Base-by-base conservation (phyloP, 2,329 filamentous ascomycete species). In the Penicillium frequentans region DNA sequence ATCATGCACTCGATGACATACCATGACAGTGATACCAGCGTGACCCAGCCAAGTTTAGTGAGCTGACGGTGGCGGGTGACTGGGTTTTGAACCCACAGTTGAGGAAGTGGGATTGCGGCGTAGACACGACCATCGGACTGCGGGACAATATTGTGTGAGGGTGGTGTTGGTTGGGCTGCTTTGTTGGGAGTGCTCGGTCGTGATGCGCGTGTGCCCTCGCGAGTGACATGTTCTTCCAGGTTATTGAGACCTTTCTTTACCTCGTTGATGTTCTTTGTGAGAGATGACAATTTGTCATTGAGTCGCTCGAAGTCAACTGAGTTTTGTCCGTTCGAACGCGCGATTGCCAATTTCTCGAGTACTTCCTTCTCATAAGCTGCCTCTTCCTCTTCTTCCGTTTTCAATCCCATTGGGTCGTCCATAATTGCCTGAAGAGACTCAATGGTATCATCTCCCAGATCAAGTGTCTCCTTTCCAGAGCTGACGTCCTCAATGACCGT, bases 1-100 rank as follows among this genome's bases (percentile, higher is more conserved):
- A 82, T 77, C 35, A 75, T 67, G 31, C 73, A 73, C 68, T 84
- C 82, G 42, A 75, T 66, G 29, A 81, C 62, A 64, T 78, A 81
- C 81, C 81, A 86, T 37, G 72, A 62, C 19, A 80, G 65, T 19
- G 78, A 70, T 8, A 75, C 23, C 1, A 81, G 57, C 13, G 77
- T 66, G 27, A 73, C 57, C 69, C 73, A 78, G 35, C 75, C 73
- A 1, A 79, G 61, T 16, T 64, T 68, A 6, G 76, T 79, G 14
- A 68, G 70, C 16, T 68, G 73, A 5, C 69, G 60, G 14, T 70
- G 68, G 26, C 66, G 54, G 26, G 70, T 70, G 9, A 54, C 54
- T 16, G 66, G 63, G 46, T 70, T 58, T 52, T 65, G 67, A 47
- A 63, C 66, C 69, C 75, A 77, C 9, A 78, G 60, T 21, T 64